Conservation (phyloP, 2,329 filamentous ascomycete genomes). For the Helminthosporium solani region DNA sequence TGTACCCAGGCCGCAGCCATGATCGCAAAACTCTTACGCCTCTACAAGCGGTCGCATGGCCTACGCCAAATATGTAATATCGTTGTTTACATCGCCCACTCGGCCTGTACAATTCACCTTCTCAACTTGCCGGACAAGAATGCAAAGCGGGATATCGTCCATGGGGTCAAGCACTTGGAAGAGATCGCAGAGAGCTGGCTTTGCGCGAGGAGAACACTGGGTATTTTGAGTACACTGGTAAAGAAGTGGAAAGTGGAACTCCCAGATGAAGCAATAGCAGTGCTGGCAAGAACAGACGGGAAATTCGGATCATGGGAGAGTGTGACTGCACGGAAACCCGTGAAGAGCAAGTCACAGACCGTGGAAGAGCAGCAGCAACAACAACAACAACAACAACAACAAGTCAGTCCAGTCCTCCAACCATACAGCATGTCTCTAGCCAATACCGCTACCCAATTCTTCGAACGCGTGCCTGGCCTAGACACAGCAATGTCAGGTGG, state of each 20-base stretch:
- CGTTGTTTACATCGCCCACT: conserved; percentile 92
- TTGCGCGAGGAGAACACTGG: conserved; percentile 79
- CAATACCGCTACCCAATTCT: conserved; percentile 26
- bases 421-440: conserved; percentile 33
- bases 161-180: conserved; percentile 87
- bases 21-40: conserved; percentile 89
- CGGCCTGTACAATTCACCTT: conserved; percentile 90
- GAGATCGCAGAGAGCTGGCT: conserved; percentile 96
- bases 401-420: conserved; percentile 25
- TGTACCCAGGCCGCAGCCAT: conserved; percentile 86
- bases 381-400: conserved; percentile 7
- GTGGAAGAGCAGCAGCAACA: conserved; percentile 7
- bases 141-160: conserved; percentile 82
- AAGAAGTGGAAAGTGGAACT: conserved; percentile 88
- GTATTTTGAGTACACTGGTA: conserved; percentile 79
- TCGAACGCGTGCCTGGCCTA: conserved; percentile 20
- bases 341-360: conserved; percentile 19
- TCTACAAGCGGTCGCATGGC: conserved; percentile 91
- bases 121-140: conserved; percentile 92
- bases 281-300: conserved; percentile 75
- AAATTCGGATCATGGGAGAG: conserved; percentile 69
- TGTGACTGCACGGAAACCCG: conserved; percentile 27
- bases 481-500: conserved; percentile 7
- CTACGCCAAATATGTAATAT: conserved; percentile 94
- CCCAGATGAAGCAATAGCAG: conserved; percentile 75